A percentile compares a stretch with the other conserved stretches of the same genome.
Conservation (phyloP, 352 stramenopile genomes). For the Pseudoperonospora humuli region DNA sequence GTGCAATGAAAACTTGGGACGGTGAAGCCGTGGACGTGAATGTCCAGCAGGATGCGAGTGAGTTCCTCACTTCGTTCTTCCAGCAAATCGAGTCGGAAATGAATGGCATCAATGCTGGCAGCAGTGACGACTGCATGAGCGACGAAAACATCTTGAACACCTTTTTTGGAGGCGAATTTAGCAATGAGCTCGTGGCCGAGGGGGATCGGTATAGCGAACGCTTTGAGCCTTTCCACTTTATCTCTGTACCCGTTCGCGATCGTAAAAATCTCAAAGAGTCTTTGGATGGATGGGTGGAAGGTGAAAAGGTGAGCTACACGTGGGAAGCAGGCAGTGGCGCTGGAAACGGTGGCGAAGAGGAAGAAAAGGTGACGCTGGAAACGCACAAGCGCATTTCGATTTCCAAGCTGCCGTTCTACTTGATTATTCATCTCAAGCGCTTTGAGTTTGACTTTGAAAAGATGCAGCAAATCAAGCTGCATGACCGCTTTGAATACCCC, state of each 20-base stretch:
- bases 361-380: slow-evolving; percentile 76
- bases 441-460: slow-evolving; percentile 95
- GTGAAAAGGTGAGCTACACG: slow-evolving; percentile 87
- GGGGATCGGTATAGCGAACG: slow-evolving; percentile 81
- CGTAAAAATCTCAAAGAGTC: slow-evolving; percentile 82
- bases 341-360: slow-evolving; percentile 19
- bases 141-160: slow-evolving; percentile 80
- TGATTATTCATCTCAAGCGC: slow-evolving; percentile 93
- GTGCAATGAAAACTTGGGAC: slow-evolving; percentile 84
- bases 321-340: slow-evolving; percentile 57
- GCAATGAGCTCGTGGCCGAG: slow-evolving; percentile 88
- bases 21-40: slow-evolving; percentile 85
- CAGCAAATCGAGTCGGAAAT: slow-evolving; percentile 89
- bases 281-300: slow-evolving; percentile 81
- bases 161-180: slow-evolving; percentile 88
- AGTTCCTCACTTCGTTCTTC: slow-evolving; percentile 92
- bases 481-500: slow-evolving; percentile 91
- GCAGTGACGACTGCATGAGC: slow-evolving; percentile 20
- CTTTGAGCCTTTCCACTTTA: slow-evolving; percentile 87
- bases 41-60: slow-evolving; percentile 89
- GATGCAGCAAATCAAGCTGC: slow-evolving; percentile 92
- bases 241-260: slow-evolving; percentile 85
- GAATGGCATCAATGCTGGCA: slow-evolving; percentile 52
- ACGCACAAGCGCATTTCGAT: slow-evolving; percentile 89
- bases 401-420: slow-evolving; percentile 75